Percentiles rank a stretch among this genome's conserved stretches.
phyloP scores from a whole-genome alignment of 1,284 basidiomycete genomes.

The Tilletia horrida region DNA sequence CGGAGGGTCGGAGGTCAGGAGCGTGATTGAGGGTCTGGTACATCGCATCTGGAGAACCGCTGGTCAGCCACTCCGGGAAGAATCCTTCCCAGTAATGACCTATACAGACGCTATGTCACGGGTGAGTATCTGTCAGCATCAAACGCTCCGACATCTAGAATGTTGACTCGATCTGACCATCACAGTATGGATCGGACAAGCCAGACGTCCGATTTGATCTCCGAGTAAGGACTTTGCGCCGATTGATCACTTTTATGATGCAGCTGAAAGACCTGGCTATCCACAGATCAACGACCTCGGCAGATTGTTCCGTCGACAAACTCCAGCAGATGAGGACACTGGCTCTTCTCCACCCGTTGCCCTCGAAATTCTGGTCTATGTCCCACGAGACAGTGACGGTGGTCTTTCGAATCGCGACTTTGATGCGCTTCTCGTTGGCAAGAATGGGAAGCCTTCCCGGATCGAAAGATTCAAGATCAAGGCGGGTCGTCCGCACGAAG shows the following conservation, averaged over 20 bases:
- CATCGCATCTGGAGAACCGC: constrained; percentile 66
- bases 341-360: too few species aligned
- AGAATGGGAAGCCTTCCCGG: constrained; percentile 20
- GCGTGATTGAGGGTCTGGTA: constrained; percentile 42
- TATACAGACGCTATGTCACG: constrained; percentile 41
- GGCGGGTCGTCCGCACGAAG: constrained; percentile 25
- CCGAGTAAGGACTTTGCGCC: constrained; percentile 69
- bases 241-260: too few species aligned
- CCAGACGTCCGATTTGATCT: constrained; percentile 83
- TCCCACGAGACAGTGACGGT: constrained; percentile 12
- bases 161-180: not conserved
- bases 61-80: constrained; percentile 60
- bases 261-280: not conserved
- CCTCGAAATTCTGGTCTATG: constrained; percentile 37
- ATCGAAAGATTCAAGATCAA: constrained; percentile 23
- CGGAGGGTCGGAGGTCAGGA: constrained; percentile 45
- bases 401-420: constrained; percentile 37
- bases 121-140: not conserved
- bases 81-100: constrained; percentile 37
- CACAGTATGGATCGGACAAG: constrained; percentile 82
- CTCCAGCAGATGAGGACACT: not conserved
- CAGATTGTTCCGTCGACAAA: too few species aligned
- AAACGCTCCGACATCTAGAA: constrained; percentile 48
- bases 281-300: constrained; percentile 34
- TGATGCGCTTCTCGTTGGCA: constrained; percentile 28